phyloP scores from a whole-genome alignment of 768 basidiomycete genomes.

The Chalciporus chontae region DNA sequence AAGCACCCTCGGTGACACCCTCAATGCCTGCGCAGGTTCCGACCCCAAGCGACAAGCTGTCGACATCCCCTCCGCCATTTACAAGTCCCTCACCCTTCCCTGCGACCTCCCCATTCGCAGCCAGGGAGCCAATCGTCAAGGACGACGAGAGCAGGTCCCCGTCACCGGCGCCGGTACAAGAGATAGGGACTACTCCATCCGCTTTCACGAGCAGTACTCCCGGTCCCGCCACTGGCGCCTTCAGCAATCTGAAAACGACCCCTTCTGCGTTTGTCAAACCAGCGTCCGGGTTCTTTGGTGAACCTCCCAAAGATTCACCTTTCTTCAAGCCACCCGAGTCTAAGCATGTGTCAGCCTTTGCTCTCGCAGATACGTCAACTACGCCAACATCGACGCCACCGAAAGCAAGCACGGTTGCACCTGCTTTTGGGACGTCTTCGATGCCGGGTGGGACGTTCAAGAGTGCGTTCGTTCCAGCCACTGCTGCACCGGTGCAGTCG shows the following conservation, averaged over 20 bases:
- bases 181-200: conserved; percentile 6
- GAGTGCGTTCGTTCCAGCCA: conserved; percentile 15
- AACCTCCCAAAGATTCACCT: conserved; percentile 44
- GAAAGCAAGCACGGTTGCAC: conserved; percentile 20
- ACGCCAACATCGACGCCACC: conserved; percentile 22
- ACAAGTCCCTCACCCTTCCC: neutral
- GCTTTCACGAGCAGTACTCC: conserved; percentile 22
- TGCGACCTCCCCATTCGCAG: neutral
- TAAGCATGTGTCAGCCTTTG: conserved; percentile 39
- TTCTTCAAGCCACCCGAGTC: conserved; percentile 40
- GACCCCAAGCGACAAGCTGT: neutral
- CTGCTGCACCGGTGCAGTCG: conserved; percentile 7
- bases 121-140: conserved; percentile 12
- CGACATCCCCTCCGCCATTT: conserved; percentile 7
- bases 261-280: conserved; percentile 36
- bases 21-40: neutral
- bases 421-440: conserved; percentile 41
- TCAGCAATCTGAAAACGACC: conserved; percentile 36
- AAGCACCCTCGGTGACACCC: conserved; percentile 10
- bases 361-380: conserved; percentile 12
- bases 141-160: conserved; percentile 28
- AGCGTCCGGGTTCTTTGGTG: conserved; percentile 33
- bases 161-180: conserved; percentile 16
- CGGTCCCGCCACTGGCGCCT: conserved; percentile 33
- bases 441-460: conserved; percentile 23